Evolutionary conservation across 805 yeast genomes (phyloP).

Genomic region (Wickerhamomyces tratensis): DNA sequence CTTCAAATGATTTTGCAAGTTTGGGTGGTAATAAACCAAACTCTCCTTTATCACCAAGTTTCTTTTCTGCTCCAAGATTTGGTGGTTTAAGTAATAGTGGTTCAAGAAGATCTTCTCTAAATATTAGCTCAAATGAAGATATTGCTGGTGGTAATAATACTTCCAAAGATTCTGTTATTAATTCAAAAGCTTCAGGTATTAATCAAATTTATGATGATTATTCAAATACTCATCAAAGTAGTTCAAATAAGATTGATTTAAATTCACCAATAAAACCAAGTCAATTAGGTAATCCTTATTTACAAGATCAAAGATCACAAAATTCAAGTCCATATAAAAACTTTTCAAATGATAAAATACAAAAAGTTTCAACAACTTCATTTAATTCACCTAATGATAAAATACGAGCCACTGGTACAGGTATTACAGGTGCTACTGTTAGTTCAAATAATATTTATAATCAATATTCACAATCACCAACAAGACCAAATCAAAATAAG

Average conservation of each 20-base stretch:
- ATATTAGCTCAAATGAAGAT: not conserved
- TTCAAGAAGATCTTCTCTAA: not conserved
- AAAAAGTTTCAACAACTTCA: no score
- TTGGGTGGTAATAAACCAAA: conserved; percentile 14
- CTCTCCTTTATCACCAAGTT: conserved; percentile 27
- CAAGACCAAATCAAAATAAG: no score
- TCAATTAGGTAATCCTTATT: conserved; percentile 1
- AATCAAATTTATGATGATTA: conserved; percentile 23
- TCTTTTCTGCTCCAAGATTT: conserved; percentile 22
- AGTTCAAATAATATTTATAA: no score
- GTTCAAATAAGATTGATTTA: not conserved
- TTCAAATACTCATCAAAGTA: conserved; percentile 13
- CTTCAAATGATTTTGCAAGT: conserved; percentile 24
- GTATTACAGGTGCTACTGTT: no score
- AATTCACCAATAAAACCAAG: not conserved
- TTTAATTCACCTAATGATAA: not conserved
- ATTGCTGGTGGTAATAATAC: not conserved
- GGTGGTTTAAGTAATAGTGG: conserved; percentile 7
- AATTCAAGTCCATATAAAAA: conserved; percentile 1
- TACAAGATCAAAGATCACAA: conserved; percentile 1
- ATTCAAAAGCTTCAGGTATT: conserved; percentile 18
- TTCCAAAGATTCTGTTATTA: not conserved
- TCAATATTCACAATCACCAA: no score
- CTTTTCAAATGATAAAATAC: no score
- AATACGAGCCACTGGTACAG: not conserved